A percentile compares a stretch with the other conserved stretches of the same genome.
Evolutionary conservation across 1,284 basidiomycete species (phyloP).

Genomic region (Exobasidium cylindrosporum): DNA sequence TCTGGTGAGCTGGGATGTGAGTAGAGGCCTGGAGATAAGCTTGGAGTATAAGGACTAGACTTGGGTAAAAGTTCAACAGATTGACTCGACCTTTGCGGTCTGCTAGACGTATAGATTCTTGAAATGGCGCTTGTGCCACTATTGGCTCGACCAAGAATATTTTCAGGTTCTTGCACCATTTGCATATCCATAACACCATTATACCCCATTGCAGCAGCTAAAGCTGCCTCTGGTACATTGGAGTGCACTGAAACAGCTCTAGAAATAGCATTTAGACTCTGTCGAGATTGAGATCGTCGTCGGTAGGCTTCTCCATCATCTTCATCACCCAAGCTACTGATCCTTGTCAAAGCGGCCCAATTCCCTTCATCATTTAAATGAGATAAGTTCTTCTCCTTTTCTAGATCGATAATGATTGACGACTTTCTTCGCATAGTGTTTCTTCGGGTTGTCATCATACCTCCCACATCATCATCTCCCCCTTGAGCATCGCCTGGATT

Average conservation of each 20-base stretch:
- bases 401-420: not conserved
- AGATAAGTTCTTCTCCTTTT: conserved; percentile 1
- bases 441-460: not conserved
- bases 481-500: not conserved
- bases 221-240: not conserved
- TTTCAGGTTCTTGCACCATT: not conserved
- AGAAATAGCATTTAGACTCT: not conserved
- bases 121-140: not conserved
- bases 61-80: not conserved
- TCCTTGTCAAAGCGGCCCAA: conserved; percentile 4
- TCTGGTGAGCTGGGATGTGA: not conserved
- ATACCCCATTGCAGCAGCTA: not conserved
- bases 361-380: not conserved
- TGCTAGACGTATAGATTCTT: not conserved
- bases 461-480: not conserved
- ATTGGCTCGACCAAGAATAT: not conserved
- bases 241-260: not conserved
- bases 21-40: not conserved
- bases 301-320: not conserved
- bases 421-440: not conserved
- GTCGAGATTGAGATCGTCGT: not conserved
- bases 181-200: not conserved
- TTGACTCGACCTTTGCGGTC: not conserved
- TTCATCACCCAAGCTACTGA: not conserved
- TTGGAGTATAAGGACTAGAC: not conserved